A percentile compares a stretch with the other conserved stretches of the same genome.
Conservation (phyloP, 208 protist genomes). For the Angomonas ambiguus region DNA sequence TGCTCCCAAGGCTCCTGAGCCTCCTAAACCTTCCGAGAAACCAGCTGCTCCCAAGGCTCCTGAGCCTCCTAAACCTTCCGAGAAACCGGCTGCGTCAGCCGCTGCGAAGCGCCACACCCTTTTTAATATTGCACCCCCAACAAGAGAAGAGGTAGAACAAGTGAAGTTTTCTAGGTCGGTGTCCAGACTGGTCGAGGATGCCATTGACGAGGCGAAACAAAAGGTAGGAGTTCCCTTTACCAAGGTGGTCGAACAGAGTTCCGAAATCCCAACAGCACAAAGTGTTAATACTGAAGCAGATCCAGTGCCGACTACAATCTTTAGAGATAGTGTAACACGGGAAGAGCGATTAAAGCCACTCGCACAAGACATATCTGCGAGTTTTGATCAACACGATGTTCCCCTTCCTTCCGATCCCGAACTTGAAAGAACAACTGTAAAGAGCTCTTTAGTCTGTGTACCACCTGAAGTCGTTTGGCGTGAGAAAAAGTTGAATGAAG, state of each 20-base stretch:
- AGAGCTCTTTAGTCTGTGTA: not conserved
- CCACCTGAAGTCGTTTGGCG: not conserved
- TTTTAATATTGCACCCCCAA: slow-evolving; percentile 18
- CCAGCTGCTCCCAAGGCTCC: slow-evolving; percentile 11
- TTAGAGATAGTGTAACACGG: not conserved
- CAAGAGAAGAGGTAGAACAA: not conserved
- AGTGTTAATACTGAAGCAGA: not conserved
- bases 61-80: not conserved
- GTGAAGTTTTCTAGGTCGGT: not conserved
- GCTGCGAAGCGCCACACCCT: not conserved
- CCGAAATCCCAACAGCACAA: not conserved
- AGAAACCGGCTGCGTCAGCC: not conserved
- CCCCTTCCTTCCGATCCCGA: slow-evolving; percentile 27
- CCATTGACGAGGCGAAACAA: slow-evolving; percentile 1
- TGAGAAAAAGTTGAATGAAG: not conserved
- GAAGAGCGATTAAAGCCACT: slow-evolving; percentile 23
- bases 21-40: slow-evolving; percentile 4
- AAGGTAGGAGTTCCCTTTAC: not conserved
- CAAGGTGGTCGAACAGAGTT: not conserved
- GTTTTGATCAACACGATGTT: slow-evolving; percentile 53
- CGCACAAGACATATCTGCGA: slow-evolving; percentile 21
- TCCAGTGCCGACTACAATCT: not conserved
- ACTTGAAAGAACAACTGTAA: not conserved
- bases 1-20: slow-evolving; percentile 2
- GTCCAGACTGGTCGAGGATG: slow-evolving; percentile 5